These are phyloP conservation scores for Fusarium heterosporum DNA, from an alignment of 2,329 filamentous ascomycete species.

Conservation along the genomic window DNA sequence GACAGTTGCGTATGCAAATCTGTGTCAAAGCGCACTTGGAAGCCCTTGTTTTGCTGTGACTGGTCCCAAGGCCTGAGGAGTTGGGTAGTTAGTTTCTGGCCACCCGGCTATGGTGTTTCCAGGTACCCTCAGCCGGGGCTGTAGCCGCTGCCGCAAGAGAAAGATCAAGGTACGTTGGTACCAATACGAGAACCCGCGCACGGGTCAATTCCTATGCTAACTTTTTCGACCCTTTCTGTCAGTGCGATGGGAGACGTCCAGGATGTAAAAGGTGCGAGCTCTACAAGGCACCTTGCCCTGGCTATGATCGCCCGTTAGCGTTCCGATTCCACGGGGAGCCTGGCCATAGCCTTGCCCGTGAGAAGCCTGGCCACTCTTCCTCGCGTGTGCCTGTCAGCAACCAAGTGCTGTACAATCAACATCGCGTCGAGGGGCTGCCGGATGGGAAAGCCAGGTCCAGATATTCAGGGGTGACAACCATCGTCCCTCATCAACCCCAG, in stretches of 20 bases:
- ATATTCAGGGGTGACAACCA: not conserved
- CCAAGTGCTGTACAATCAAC: not conserved
- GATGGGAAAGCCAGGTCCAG: not conserved
- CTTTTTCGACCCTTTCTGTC: not conserved
- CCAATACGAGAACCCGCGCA: no score
- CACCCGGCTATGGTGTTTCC: conserved; percentile 29
- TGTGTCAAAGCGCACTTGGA: not conserved
- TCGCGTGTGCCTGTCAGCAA: not conserved
- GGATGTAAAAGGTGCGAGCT: conserved; percentile 34
- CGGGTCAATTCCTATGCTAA: not conserved
- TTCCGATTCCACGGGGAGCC: conserved; percentile 35
- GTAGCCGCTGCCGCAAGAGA: conserved; percentile 29
- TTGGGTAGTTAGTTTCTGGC: not conserved
- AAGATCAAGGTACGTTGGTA: conserved; percentile 27
- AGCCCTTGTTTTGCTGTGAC: not conserved
- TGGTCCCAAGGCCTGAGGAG: not conserved
- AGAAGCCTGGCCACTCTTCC: not conserved
- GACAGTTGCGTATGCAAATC: no score
- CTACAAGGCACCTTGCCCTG: conserved; percentile 32
- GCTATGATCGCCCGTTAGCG: conserved; percentile 34
- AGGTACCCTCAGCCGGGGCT: conserved; percentile 27
- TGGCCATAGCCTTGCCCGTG: conserved; percentile 23
- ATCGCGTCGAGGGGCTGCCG: not conserved
- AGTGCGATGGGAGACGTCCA: conserved; percentile 33
- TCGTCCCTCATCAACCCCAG: conserved; percentile 23